Percentiles rank a stretch among this genome's conserved stretches.
Evolutionary conservation across 2,329 filamentous ascomycete genomes (phyloP).

Genomic region (Chrysosporium queenslandicum): DNA sequence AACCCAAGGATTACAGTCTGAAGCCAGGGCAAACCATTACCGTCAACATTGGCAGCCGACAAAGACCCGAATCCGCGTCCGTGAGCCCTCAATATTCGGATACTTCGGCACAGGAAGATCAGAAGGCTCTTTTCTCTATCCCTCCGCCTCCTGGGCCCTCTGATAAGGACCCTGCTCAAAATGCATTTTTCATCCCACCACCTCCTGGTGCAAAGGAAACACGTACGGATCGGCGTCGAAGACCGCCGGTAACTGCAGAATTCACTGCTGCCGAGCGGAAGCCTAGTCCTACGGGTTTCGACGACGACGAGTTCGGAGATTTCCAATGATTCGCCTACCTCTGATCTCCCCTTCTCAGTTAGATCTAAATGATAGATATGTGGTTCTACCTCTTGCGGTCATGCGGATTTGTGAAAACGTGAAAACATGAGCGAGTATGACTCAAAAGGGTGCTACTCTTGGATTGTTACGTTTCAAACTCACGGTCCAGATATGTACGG

Average conservation of each 20-base stretch:
- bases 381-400: no score
- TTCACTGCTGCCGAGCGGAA: constrained; percentile 33
- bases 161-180: not conserved
- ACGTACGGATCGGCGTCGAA: constrained; percentile 50
- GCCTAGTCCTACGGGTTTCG: constrained; percentile 26
- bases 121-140: constrained; percentile 57
- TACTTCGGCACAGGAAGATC: constrained; percentile 27
- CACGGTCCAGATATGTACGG: no score
- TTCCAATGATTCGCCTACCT: constrained; percentile 45
- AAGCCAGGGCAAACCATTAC: constrained; percentile 87
- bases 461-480: no score
- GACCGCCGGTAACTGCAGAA: constrained; percentile 44
- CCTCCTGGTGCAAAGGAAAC: constrained; percentile 47
- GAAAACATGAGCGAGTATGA: no score
- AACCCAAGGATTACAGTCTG: constrained; percentile 61
- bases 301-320: constrained; percentile 79
- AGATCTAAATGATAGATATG: not conserved
- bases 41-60: constrained; percentile 59
- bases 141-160: constrained; percentile 50
- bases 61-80: constrained; percentile 28
- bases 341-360: not conserved
- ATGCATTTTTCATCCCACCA: constrained; percentile 48
- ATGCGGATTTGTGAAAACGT: no score
- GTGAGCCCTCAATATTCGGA: not conserved
- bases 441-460: no score